Percentiles rank a stretch among this genome's conserved stretches.
phyloP scores from a whole-genome alignment of 2,329 filamentous ascomycete species.

The Nemania sp. region DNA sequence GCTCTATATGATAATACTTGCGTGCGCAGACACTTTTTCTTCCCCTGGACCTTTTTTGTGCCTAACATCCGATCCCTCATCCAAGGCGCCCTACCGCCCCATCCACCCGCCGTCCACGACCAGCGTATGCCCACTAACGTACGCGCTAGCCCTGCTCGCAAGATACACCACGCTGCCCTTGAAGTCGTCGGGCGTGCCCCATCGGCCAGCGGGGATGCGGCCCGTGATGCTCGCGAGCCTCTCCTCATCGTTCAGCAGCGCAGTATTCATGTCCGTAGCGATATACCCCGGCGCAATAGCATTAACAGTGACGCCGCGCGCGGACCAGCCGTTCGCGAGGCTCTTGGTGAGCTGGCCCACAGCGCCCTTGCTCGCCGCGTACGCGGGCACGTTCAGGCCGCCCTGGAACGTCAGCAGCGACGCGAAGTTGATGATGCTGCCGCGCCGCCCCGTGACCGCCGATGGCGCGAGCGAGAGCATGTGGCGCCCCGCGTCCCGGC shows the following conservation, averaged over 20 bases:
- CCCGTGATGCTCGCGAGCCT: conserved; percentile 75
- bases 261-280: conserved; percentile 91
- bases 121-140: conserved; percentile 81
- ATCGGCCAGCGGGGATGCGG: conserved; percentile 81
- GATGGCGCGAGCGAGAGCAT: conserved; percentile 66
- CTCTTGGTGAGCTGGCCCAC: conserved; percentile 85
- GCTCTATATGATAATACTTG: no score
- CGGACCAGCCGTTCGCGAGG: conserved; percentile 83
- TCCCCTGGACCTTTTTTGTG: no score
- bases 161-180: conserved; percentile 81
- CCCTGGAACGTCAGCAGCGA: conserved; percentile 84
- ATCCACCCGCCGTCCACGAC: conserved; percentile 93
- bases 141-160: conserved; percentile 74
- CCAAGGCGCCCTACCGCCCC: conserved; percentile 67
- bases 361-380: conserved; percentile 83
- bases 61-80: no score
- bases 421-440: conserved; percentile 83
- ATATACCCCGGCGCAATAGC: conserved; percentile 90
- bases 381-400: conserved; percentile 85
- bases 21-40: no score
- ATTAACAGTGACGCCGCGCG: conserved; percentile 81
- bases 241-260: conserved; percentile 72
- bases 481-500: conserved; percentile 77
- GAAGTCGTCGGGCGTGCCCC: conserved; percentile 86
- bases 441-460: conserved; percentile 58